phyloP scores from a whole-genome alignment of 805 yeast genomes.

The Pichia deserticola region DNA sequence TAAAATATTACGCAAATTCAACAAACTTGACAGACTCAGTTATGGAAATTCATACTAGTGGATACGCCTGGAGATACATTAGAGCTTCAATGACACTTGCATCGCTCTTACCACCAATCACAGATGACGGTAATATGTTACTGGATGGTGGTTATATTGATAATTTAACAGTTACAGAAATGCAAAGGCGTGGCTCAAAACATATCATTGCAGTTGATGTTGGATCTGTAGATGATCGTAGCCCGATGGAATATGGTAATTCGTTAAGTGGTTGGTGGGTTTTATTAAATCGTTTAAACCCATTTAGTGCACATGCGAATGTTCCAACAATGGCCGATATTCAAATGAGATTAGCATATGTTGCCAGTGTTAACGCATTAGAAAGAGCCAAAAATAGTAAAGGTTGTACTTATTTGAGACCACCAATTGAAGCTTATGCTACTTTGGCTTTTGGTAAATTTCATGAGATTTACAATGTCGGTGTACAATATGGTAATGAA shows the following conservation, averaged over 20 bases:
- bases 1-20: slow-evolving; percentile 79
- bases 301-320: slow-evolving; percentile 79
- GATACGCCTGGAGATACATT: slow-evolving; percentile 92
- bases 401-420: slow-evolving; percentile 82
- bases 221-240: slow-evolving; percentile 87
- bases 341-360: slow-evolving; percentile 88
- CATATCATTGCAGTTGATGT: slow-evolving; percentile 90
- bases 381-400: slow-evolving; percentile 79
- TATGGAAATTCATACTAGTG: slow-evolving; percentile 89
- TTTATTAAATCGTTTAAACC: slow-evolving; percentile 76
- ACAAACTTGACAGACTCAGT: slow-evolving; percentile 92
- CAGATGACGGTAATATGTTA: slow-evolving; percentile 86
- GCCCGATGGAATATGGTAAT: slow-evolving; percentile 88
- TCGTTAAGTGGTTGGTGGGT: slow-evolving; percentile 92
- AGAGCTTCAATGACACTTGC: slow-evolving; percentile 97
- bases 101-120: slow-evolving; percentile 82
- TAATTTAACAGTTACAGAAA: slow-evolving; percentile 85
- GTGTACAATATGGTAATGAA: slow-evolving; percentile 62
- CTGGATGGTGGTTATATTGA: slow-evolving; percentile 96
- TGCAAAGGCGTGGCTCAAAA: slow-evolving; percentile 84
- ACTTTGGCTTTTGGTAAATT: slow-evolving; percentile 90
- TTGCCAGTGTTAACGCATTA: slow-evolving; percentile 87
- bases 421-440: slow-evolving; percentile 88
- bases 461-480: slow-evolving; percentile 81
- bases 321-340: slow-evolving; percentile 94